Conservation (phyloP, 1,284 basidiomycete genomes). For the Takashimella koratensis region DNA sequence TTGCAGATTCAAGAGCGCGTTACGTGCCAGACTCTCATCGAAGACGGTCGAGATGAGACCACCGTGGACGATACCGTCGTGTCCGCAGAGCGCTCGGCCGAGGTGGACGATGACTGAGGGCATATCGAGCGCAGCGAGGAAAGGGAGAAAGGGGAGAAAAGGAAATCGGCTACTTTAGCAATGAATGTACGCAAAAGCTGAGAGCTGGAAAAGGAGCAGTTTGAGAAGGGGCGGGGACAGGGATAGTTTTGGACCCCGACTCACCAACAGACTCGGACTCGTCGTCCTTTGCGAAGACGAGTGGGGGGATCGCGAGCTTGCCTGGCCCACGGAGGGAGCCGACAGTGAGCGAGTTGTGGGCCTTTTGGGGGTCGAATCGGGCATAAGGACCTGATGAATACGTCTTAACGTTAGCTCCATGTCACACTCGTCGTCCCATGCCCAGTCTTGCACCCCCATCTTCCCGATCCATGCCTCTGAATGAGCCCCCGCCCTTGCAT, state of each 20-base stretch:
- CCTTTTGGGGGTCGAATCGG: slow-evolving; percentile 61
- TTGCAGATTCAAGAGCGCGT: slow-evolving; percentile 76
- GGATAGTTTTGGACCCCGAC: slow-evolving; percentile 1
- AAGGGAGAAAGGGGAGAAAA: too few relatives aligned
- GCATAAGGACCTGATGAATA: slow-evolving; percentile 65
- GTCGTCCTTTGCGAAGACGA: slow-evolving; percentile 70
- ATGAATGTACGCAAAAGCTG: neutral
- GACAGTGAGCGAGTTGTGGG: slow-evolving; percentile 71
- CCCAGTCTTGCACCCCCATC: too few relatives aligned
- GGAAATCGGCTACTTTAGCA: neutral
- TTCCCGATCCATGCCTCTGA: too few relatives aligned
- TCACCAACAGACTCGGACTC: slow-evolving; percentile 61
- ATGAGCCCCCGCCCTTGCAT: too few relatives aligned
- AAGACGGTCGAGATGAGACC: slow-evolving; percentile 85
- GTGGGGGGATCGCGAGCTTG: slow-evolving; percentile 69
- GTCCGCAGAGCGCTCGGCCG: slow-evolving; percentile 77
- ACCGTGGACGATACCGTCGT: slow-evolving; percentile 91
- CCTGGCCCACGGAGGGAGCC: slow-evolving; percentile 82
- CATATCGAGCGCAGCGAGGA: too few relatives aligned
- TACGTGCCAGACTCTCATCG: slow-evolving; percentile 80
- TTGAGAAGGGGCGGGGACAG: neutral
- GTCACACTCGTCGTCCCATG: slow-evolving; percentile 13
- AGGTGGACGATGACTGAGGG: slow-evolving; percentile 65
- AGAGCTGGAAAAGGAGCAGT: neutral
- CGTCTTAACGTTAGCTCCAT: slow-evolving; percentile 12